Percentiles rank a stretch among this genome's conserved stretches.
phyloP scores from a whole-genome alignment of 2,329 filamentous ascomycete species.

The Graphilbum ipis-grandicollis region DNA sequence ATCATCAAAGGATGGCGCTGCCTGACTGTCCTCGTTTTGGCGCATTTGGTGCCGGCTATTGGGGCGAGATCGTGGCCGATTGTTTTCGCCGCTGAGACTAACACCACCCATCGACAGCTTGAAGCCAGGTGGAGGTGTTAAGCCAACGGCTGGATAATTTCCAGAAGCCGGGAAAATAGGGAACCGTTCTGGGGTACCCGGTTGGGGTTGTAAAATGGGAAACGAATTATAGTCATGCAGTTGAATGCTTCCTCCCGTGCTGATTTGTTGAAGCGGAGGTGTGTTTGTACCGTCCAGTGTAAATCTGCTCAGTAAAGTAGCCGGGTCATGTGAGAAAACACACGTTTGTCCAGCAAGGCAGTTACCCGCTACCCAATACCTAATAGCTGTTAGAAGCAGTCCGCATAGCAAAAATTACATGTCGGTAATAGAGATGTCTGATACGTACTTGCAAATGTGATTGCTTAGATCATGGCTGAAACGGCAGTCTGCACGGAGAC shows the following conservation, averaged over 20 bases:
- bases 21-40: constrained; percentile 27
- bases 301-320: constrained; percentile 68
- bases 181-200: constrained; percentile 40
- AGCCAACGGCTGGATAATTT: constrained; percentile 33
- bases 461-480: constrained; percentile 94
- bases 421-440: too few species aligned
- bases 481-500: constrained; percentile 83
- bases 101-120: constrained; percentile 34
- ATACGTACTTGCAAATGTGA: constrained; percentile 89
- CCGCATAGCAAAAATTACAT: too few species aligned
- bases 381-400: constrained; percentile 21
- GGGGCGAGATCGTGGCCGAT: constrained; percentile 64
- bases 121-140: constrained; percentile 54
- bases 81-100: constrained; percentile 31
- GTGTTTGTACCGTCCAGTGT: constrained; percentile 52
- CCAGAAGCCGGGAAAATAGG: constrained; percentile 32
- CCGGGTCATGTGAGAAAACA: constrained; percentile 92
- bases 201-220: constrained; percentile 55
- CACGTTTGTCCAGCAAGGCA: constrained; percentile 88
- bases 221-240: constrained; percentile 76
- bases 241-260: constrained; percentile 39
- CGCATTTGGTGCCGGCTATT: constrained; percentile 59
- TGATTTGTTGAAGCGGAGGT: constrained; percentile 41
- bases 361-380: constrained; percentile 92
- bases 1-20: constrained; percentile 71